A percentile compares a stretch with the other conserved stretches of the same genome.
These are phyloP conservation scores for Dioscorea dumetorum DNA, from an alignment of 106 monocot species.

Conservation along the genomic window DNA sequence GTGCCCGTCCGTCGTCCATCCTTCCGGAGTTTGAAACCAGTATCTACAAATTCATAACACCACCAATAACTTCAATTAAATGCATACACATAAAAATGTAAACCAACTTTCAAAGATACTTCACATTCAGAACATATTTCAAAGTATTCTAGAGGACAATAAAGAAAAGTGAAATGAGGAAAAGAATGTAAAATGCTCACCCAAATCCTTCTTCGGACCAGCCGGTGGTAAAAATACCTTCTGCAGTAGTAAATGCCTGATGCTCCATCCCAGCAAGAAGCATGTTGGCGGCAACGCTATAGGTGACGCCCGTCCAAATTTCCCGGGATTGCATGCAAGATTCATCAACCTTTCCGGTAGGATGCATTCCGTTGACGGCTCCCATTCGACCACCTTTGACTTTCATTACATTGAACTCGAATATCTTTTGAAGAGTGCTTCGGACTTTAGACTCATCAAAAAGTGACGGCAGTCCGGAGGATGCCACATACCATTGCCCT, in stretches of 20 bases:
- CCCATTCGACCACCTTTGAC: slow-evolving; percentile 90
- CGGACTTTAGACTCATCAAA: slow-evolving; percentile 74
- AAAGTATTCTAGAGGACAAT: no score
- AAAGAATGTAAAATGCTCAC: slow-evolving; percentile 31
- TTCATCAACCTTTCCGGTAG: slow-evolving; percentile 84
- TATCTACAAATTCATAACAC: slow-evolving; percentile 39
- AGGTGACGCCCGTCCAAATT: slow-evolving; percentile 98
- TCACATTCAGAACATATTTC: no score
- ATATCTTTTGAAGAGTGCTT: slow-evolving; percentile 83
- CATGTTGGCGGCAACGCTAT: slow-evolving; percentile 83
- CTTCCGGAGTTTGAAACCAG: slow-evolving; percentile 98
- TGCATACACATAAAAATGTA: background rate
- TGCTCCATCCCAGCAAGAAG: slow-evolving; percentile 84
- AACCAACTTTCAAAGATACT: no score
- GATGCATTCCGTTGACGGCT: slow-evolving; percentile 95
- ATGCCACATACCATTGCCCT: slow-evolving; percentile 93
- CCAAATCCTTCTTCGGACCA: slow-evolving; percentile 99
- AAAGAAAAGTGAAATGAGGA: no score
- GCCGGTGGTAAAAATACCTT: slow-evolving; percentile 80
- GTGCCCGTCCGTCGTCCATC: slow-evolving; percentile 90
- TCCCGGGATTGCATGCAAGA: slow-evolving; percentile 95
- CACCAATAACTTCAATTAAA: background rate
- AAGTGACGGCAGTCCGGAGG: slow-evolving; percentile 78
- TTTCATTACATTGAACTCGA: slow-evolving; percentile 92
- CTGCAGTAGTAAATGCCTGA: slow-evolving; percentile 86